Base-by-base conservation (phyloP, 805 yeast genomes). In the Ogataea thermomethanolica region DNA sequence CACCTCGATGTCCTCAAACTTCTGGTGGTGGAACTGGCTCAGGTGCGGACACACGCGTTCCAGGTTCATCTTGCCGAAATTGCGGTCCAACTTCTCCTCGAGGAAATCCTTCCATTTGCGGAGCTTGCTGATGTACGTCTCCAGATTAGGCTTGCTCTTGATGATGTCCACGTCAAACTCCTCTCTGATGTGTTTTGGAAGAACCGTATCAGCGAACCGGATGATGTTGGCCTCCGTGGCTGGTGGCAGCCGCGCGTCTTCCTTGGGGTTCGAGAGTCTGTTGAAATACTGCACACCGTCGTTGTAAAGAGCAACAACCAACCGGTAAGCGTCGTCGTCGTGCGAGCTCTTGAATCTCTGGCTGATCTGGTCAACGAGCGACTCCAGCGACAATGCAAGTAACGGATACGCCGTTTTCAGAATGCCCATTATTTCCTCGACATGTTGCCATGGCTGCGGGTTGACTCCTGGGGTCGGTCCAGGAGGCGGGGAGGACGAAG, bases 11-110 rank as follows among this genome's bases (percentile, higher is more conserved):
- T 93, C 99, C 61, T 93, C 99, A 58, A 93, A 93, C 64, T 89
- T 91, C 61, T 93, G 98, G 61, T 93, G 96, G 64, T 93, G 99
- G 78, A 95, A 93, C 59, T 90, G 96, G 59, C 95, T 84, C 61
- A 93, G 71, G 53, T 91, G 98, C 11, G 98, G 96, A 55, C 97
- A 89, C 47, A 93, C 71, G 42, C 89, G 79, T 64, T 93, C 99
- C 47, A 93, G 65, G 51, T 89, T 84, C 35, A 89, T 84, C 51
- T 78, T 77, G 22, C 81, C 76, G 41, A 88, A 82, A 43, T 95
- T 75, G 49, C 95, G 74, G 59, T 93, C 98, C 45, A 93, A 72
- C 58, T 86, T 89, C 53, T 86, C 95, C 60, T 93, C 98, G 44
- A 93, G 69, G 32, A 96, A 72, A 50, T 89, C 90, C 51, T 96